Base-by-base conservation (phyloP, 1,139 yeast genomes). In the Taphrina deformans region DNA sequence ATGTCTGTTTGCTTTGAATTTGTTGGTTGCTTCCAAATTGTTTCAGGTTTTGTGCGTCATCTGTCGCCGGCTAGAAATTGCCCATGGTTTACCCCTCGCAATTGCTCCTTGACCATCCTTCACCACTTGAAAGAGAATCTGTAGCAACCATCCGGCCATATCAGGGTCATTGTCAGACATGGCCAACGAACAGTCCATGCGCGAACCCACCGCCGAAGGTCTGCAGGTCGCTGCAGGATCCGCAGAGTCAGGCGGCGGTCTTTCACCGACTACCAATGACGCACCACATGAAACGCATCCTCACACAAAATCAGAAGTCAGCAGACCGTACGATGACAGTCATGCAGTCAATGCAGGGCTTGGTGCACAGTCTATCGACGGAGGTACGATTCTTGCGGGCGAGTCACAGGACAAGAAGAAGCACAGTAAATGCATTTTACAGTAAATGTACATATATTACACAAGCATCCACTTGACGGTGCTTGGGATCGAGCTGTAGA, bases 341-440 rank as follows among this genome's bases (percentile, higher is more conserved):
- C 27, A 26, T 14, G 62, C 62, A n/a, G 45, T 50, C 26, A 59
- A 59, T 40, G 63, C 56, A 4, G 63, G 63, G 18, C 50, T 59
- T 12, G 63, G 63, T n/a, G 63, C 56, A 7, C 63, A 59, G 51
- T 27, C 45, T 6, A 59, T 59, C 50, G 56, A 59, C n/a, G 63
- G 63, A 27, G 63, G 63, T 18, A 35, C 33, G 12, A 59, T 59
- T 18, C 50, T 59, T 14, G 40, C 31, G 12, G 61, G 48, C 52
- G 52, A 41, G 23, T 7, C 24, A 18, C 40, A 55, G 24, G 61
- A 40, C 9, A 18, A 26, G 12, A 50, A 50, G 56, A 48, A 38
- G 38, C 29, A 14, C 38, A 26, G 31, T 14, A 38, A 40, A 18
- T 59, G 63, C 38, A 29, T 59, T 33, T 21, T 59, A n/a, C 63